A percentile compares a stretch with the other conserved stretches of the same genome.
Conservation (phyloP, 805 yeast species). For the Wickerhamiella cacticola region DNA sequence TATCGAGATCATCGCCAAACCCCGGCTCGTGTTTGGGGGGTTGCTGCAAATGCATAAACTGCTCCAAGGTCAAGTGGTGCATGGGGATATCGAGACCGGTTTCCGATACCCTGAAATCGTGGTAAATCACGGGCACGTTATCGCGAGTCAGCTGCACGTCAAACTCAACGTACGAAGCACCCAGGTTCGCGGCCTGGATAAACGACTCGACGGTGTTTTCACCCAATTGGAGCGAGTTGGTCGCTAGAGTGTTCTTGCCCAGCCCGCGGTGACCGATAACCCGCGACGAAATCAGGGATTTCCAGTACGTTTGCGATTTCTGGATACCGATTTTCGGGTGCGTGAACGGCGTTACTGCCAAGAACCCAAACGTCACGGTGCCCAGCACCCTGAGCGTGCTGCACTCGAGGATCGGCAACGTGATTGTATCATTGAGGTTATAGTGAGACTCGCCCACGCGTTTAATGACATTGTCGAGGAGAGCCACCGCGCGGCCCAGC, state of each 20-base stretch:
- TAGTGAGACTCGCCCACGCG: slow-evolving; percentile 31
- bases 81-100: slow-evolving; percentile 93
- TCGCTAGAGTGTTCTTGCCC: slow-evolving; percentile 68
- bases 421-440: slow-evolving; percentile 51
- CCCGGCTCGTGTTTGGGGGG: not conserved
- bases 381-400: slow-evolving; percentile 68
- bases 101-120: slow-evolving; percentile 88
- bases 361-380: slow-evolving; percentile 57
- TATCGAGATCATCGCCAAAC: slow-evolving; percentile 11
- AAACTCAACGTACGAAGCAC: slow-evolving; percentile 93
- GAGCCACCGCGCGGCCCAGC: slow-evolving; percentile 76
- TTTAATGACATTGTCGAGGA: slow-evolving; percentile 44
- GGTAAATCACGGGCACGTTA: slow-evolving; percentile 81
- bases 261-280: slow-evolving; percentile 94
- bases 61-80: slow-evolving; percentile 85
- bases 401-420: slow-evolving; percentile 66
- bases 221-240: slow-evolving; percentile 77
- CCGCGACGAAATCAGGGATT: slow-evolving; percentile 71
- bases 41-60: slow-evolving; percentile 37
- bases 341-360: slow-evolving; percentile 57
- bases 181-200: slow-evolving; percentile 89
- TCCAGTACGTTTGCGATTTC: slow-evolving; percentile 78
- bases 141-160: slow-evolving; percentile 94
- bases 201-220: slow-evolving; percentile 92
- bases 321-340: slow-evolving; percentile 56